Percentiles rank a stretch among this genome's conserved stretches.
Conservation (phyloP, 805 yeast species). For the Wickerhamomyces xylosicus region DNA sequence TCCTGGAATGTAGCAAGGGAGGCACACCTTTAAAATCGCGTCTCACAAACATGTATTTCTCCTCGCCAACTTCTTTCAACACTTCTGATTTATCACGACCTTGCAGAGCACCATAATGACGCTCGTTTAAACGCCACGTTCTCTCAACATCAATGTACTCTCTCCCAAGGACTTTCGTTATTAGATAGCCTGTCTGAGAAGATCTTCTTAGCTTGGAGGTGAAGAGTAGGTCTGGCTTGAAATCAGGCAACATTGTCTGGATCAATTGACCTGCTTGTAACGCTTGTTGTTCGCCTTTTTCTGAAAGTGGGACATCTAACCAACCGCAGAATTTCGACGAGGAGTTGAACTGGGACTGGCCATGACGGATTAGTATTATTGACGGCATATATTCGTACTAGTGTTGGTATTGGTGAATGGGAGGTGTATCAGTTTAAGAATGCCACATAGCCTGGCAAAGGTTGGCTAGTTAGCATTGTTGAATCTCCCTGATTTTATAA, state of each 20-base stretch:
- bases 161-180: constrained; percentile 44
- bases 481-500: too few relatives aligned
- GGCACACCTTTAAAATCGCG: constrained; percentile 73
- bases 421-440: too few relatives aligned
- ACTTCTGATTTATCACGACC: constrained; percentile 67
- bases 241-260: constrained; percentile 26
- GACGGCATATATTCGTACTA: too few relatives aligned
- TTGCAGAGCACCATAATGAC: constrained; percentile 79
- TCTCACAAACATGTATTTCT: constrained; percentile 69
- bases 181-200: constrained; percentile 61
- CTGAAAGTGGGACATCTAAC: constrained; percentile 68
- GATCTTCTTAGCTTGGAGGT: constrained; percentile 70
- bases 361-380: constrained; percentile 64
- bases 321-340: constrained; percentile 76
- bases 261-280: constrained; percentile 50
- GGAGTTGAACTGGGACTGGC: constrained; percentile 73
- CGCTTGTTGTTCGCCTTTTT: constrained; percentile 61
- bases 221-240: constrained; percentile 49
- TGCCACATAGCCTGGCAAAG: too few relatives aligned
- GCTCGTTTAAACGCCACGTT: constrained; percentile 74
- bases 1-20: constrained; percentile 26
- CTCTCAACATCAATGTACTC: constrained; percentile 45
- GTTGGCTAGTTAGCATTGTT: too few relatives aligned
- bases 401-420: too few relatives aligned
- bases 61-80: constrained; percentile 55